Base-by-base conservation (phyloP, 2,329 filamentous ascomycete species). In the Atkinsonella hypoxylon region DNA sequence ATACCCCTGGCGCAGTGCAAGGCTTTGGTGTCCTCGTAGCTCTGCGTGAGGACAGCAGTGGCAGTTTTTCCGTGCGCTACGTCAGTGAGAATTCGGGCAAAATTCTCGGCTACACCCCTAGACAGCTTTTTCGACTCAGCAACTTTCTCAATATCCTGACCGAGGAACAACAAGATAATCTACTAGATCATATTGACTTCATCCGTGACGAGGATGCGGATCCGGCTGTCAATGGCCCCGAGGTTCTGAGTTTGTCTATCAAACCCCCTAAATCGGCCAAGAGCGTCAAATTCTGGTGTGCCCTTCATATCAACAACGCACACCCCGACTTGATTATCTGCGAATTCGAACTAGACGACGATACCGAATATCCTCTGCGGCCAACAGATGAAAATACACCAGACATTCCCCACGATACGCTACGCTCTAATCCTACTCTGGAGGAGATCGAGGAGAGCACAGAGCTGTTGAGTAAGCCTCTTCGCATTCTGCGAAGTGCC, bases 321-420 rank as follows among this genome's bases (percentile, higher is more conserved):
- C 81, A 89, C 55, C 77, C 81, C 0, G 78, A 87, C 44, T 65
- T 91, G 22, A 72, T 95, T 30, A 85, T 95, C 10, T 94, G 88
- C 71, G 89, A 95, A 61, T 91, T 95, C 52, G 89, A 95, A 62
- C 67, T 89, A 2, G 88, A 95, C 62, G 85, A 95, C 54, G 88
- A 94, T 55, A 66, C 72, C 0, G 64, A 78, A 4, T 78, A 83
- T 58, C 87, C 88, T 1, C 67, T 90, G 7, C 78, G 83, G 1
- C 82, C 85, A 2, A 59, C 66, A 3, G 76, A 78, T 46, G 80
- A 85, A 40, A 59, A 68, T 4, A 80, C 76, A 0, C 81, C 81
- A 0, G 79, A 83, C 8, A 66, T 72, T 0, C 83, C 87, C 0
- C 79, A 86, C 62, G 85, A 93, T 59, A 94, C 87, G 0, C 69